Percentiles rank a stretch among this genome's conserved stretches.
Conservation (phyloP, 352 stramenopile species). For the Phytopythium sindhum region DNA sequence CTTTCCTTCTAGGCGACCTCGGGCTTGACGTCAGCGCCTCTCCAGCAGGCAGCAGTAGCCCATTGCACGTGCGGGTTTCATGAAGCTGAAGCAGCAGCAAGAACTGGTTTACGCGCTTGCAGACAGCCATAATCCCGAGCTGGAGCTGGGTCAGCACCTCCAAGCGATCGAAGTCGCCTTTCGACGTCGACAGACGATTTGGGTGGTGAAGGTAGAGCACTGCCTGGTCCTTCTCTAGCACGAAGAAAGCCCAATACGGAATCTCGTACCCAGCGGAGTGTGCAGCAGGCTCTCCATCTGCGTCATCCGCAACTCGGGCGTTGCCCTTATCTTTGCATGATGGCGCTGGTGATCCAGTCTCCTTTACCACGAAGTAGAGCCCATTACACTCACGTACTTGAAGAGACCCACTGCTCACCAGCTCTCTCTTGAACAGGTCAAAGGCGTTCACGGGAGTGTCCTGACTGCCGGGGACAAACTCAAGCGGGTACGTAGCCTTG, state of each 20-base stretch:
- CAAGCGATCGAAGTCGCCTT: constrained; percentile 44
- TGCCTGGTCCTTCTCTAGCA: constrained; percentile 46
- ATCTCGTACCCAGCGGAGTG: constrained; percentile 33
- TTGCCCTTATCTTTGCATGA: neutral
- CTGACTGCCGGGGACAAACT: constrained; percentile 64
- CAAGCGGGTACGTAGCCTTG: constrained; percentile 61
- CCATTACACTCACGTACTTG: constrained; percentile 51
- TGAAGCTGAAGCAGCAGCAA: constrained; percentile 81
- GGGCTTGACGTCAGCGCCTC: constrained; percentile 33
- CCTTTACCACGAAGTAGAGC: constrained; percentile 71
- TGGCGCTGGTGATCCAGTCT: neutral
- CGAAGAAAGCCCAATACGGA: constrained; percentile 81
- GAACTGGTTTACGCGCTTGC: constrained; percentile 83
- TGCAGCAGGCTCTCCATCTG: neutral
- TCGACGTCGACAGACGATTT: constrained; percentile 17
- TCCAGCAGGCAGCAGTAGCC: constrained; percentile 54
- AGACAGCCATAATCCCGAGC: constrained; percentile 58
- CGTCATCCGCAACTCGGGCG: neutral
- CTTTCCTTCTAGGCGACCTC: constrained; percentile 32
- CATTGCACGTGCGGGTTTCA: constrained; percentile 75
- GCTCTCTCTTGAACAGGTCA: constrained; percentile 62
- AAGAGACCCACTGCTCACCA: constrained; percentile 38
- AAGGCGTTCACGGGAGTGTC: constrained; percentile 54
- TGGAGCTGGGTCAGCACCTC: constrained; percentile 69
- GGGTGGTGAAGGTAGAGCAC: constrained; percentile 64